These are phyloP conservation scores for Blechomonas ayalai DNA, from an alignment of 208 protist species.

Conservation along the genomic window DNA sequence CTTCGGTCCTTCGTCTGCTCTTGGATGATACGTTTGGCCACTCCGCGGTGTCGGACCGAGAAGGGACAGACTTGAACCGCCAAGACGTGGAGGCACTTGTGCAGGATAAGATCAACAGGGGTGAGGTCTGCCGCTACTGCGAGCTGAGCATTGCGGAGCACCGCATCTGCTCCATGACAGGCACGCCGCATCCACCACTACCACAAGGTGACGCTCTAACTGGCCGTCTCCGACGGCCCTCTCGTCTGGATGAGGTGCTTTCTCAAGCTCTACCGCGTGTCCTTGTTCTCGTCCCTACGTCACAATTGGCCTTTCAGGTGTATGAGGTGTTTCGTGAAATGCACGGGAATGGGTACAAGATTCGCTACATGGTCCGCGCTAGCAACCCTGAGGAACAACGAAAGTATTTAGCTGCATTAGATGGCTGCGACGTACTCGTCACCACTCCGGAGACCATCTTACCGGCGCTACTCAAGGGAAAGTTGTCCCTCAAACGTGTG, in stretches of 20 bases:
- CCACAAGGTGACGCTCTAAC: conserved; percentile 4
- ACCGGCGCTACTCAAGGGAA: conserved; percentile 55
- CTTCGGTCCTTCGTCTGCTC: conserved; percentile 60
- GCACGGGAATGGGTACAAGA: conserved; percentile 25
- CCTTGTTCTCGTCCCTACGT: conserved; percentile 71
- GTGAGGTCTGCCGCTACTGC: conserved; percentile 81
- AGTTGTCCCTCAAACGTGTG: conserved; percentile 51
- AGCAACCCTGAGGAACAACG: conserved; percentile 60
- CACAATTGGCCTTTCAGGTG: conserved; percentile 58
- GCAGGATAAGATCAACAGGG: conserved; percentile 45
- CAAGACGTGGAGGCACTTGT: conserved; percentile 50
- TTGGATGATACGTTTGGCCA: conserved; percentile 17
- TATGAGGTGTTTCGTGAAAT: conserved; percentile 31
- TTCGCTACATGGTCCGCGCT: conserved; percentile 62
- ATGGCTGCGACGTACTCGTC: conserved; percentile 64
- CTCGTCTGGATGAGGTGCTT: conserved; percentile 38
- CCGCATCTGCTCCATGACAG: conserved; percentile 70
- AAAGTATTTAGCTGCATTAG: conserved; percentile 36
- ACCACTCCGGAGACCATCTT: conserved; percentile 69
- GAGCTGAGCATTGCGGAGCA: conserved; percentile 43
- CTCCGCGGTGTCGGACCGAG: not conserved
- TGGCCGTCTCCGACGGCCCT: conserved; percentile 2
- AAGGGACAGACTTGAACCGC: conserved; percentile 14
- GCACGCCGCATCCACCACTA: conserved; percentile 44
- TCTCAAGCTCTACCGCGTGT: conserved; percentile 49